These are phyloP conservation scores for Triticum monococcum DNA, from an alignment of 176 grass and related monocot species.

Conservation along the genomic window DNA sequence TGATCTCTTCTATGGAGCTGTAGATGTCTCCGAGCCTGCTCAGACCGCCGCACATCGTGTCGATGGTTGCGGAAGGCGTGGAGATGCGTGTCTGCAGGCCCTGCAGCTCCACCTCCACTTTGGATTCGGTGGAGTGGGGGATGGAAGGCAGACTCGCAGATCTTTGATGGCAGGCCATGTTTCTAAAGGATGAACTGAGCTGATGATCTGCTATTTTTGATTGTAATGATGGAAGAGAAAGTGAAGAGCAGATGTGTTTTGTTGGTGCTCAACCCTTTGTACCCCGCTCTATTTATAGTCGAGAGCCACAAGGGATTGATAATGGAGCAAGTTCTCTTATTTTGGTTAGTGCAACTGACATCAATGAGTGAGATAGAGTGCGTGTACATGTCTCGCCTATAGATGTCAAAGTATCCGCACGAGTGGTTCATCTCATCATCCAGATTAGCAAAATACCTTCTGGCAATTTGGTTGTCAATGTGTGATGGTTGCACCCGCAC, in stretches of 20 bases:
- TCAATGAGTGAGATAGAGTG: not conserved
- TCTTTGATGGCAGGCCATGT: slow-evolving; percentile 50
- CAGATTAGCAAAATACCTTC: not conserved
- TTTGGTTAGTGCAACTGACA: slow-evolving; percentile 4
- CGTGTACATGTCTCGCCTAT: not conserved
- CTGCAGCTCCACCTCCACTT: slow-evolving; percentile 40
- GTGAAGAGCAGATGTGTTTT: not conserved
- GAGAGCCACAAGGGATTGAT: not conserved
- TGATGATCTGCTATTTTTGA: not conserved
- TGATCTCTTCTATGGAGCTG: slow-evolving; percentile 28
- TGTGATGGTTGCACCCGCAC: slow-evolving; percentile 16
- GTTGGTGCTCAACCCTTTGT: not conserved
- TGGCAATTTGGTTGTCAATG: not conserved
- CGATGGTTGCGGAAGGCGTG: not conserved
- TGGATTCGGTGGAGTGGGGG: slow-evolving; percentile 14
- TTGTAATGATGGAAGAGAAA: slow-evolving; percentile 6
- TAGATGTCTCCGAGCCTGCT: slow-evolving; percentile 29
- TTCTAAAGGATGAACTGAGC: not conserved
- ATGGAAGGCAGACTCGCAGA: slow-evolving; percentile 44
- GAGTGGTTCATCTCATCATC: not conserved
- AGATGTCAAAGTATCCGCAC: not conserved
- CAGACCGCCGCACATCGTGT: slow-evolving; percentile 1
- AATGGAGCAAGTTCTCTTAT: not conserved
- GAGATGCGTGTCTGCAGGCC: slow-evolving; percentile 7
- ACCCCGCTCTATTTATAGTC: slow-evolving; percentile 24